Evolutionary conservation across 1,284 basidiomycete genomes (phyloP), one percentile per base, ranked within the genome.

Genomic region (Laetiporus sulphureus): DNA sequence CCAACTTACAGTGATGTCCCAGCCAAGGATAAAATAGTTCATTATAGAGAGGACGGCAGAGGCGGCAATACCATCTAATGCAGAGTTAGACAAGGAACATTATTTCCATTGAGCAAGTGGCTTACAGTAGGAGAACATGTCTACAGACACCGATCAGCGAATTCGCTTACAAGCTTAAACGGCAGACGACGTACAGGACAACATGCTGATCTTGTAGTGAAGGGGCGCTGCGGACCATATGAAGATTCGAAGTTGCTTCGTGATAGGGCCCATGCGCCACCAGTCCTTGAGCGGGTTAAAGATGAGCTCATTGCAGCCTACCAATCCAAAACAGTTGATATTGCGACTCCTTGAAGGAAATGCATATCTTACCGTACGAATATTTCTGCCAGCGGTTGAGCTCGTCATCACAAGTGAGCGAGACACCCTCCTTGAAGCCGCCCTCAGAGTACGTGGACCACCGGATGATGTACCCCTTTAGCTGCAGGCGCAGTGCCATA

Each of bases 351-450:
- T 5, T 3, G 44, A 52, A 50, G 36, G 27, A 51, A 35, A n/a
- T n/a, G n/a, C 24, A 56, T 19, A 40, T 60, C 68, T 46, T 57
- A 85, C 88, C 87, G 57, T 84, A 91, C 0, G 84, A 72, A 54
- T 91, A 92, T 57, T 92, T 92, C 51, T 91, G 84, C 89, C 89
- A 92, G 3, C 89, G 64, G 50, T 90, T 90, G 3, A 87, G 64
- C 56, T 87, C 85, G 54, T 90, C 87, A 35, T 88, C 84, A 45
- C 77, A 77, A 0, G 83, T 84, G 8, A 93, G 68, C 0, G 83
- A 87, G n/a, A 93, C 90, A 51, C 90, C 90, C 55, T 93, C 90
- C 61, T 87, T 82, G 68, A 91, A 93, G 0, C 75, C 83, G 27
- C 85, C 77, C 32, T 85, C 74, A 0, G 77, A 81, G 60, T 92